Evolutionary conservation across 2,329 filamentous ascomycete genomes (phyloP).

Genomic region (Fusarium praegraminearum): DNA sequence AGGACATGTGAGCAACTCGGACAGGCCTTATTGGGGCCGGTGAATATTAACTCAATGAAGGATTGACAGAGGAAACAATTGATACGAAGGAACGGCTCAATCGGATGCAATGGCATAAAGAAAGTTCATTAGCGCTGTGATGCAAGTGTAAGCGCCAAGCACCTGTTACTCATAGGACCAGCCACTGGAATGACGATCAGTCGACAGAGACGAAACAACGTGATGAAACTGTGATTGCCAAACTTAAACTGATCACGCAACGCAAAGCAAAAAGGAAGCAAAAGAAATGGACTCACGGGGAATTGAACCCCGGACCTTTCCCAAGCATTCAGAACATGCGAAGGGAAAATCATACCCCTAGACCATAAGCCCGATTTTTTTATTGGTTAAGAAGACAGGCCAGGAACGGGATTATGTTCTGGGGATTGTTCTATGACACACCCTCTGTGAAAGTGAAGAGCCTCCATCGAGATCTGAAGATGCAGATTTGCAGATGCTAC

Average conservation of each 20-base stretch:
- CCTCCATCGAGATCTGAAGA: not conserved
- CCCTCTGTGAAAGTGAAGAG: not conserved
- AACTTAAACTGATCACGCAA: too few species aligned
- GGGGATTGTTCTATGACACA: fast-evolving
- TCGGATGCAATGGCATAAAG: not conserved
- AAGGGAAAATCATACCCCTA: constrained; percentile 38
- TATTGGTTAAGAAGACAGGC: not conserved
- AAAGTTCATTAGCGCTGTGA: not conserved
- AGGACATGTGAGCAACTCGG: not conserved
- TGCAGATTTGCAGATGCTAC: not conserved
- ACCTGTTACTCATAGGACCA: not conserved
- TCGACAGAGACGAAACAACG: not conserved
- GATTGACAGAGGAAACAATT: not conserved
- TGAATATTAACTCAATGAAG: not conserved
- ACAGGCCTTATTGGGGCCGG: too few species aligned
- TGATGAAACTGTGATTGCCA: not conserved
- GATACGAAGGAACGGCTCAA: not conserved
- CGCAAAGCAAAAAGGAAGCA: not conserved
- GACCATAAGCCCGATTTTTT: constrained; percentile 28
- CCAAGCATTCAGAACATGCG: constrained; percentile 20
- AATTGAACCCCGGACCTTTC: constrained; percentile 37
- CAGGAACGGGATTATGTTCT: fast-evolving
- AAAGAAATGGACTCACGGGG: constrained; percentile 33
- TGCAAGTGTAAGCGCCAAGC: not conserved
- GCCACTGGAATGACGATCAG: not conserved